Conservation (phyloP, 2,329 filamentous ascomycete genomes). For the Pestalotiopsis sp. region DNA sequence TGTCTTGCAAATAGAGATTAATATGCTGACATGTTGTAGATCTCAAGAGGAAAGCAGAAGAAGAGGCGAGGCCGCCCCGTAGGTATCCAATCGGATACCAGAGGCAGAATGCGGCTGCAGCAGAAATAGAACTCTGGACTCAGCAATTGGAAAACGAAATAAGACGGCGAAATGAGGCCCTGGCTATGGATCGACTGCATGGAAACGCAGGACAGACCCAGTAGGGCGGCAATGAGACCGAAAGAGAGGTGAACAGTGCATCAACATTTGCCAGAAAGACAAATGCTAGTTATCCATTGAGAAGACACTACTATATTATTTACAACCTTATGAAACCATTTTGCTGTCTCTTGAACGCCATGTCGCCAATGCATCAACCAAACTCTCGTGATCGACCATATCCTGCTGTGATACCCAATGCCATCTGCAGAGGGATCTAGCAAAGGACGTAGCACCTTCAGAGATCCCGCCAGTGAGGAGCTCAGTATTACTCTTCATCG, state of each 20-base stretch:
- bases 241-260: neutral
- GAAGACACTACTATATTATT: neutral
- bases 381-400: neutral
- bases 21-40: neutral
- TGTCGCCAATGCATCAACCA: neutral
- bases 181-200: neutral
- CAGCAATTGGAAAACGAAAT: neutral
- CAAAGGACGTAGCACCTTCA: neutral
- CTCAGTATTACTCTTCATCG: conserved; percentile 24
- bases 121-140: neutral
- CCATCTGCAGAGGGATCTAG: neutral
- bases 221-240: neutral
- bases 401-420: neutral
- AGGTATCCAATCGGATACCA: neutral
- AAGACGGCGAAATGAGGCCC: neutral
- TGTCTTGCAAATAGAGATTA: no score
- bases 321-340: neutral
- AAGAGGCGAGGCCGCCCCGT: neutral
- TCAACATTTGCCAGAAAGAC: neutral
- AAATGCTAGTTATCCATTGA: neutral
- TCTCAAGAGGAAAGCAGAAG: neutral
- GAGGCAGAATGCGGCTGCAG: neutral
- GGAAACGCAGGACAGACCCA: neutral
- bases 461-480: neutral
- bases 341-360: neutral